Evolutionary conservation across 1,139 yeast species (phyloP).

Genomic region (Geotrichum macrosporum): DNA sequence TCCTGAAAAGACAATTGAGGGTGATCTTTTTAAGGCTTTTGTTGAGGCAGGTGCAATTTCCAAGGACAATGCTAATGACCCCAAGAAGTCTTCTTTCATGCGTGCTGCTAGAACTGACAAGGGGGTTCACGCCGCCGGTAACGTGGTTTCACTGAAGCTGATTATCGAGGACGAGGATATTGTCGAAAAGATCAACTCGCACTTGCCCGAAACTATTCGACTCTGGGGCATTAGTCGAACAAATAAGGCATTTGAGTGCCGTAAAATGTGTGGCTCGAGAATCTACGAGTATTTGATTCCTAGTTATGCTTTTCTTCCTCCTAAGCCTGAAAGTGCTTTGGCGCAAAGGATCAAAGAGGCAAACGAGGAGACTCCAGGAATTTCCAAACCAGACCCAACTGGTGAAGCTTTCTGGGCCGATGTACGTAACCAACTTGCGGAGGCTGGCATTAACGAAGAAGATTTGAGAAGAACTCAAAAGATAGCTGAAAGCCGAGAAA

Average conservation of each 20-base stretch:
- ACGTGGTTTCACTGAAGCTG: constrained; percentile 80
- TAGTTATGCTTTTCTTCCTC: constrained; percentile 81
- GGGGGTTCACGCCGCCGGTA: constrained; percentile 99
- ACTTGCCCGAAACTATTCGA: constrained; percentile 79
- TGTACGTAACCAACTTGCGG: constrained; percentile 38
- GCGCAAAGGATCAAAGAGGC: constrained; percentile 56
- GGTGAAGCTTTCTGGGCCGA: constrained; percentile 69
- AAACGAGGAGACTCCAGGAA: constrained; percentile 53
- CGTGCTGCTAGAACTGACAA: constrained; percentile 98
- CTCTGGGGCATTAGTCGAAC: constrained; percentile 92
- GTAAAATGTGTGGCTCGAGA: constrained; percentile 92
- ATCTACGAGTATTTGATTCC: constrained; percentile 92
- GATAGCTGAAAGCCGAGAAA: constrained; percentile 33
- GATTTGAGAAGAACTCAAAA: constrained; percentile 40
- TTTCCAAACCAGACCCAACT: constrained; percentile 59
- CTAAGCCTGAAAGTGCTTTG: constrained; percentile 70
- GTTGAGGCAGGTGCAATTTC: constrained; percentile 88
- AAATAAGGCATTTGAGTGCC: constrained; percentile 87
- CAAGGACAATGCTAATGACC: constrained; percentile 80
- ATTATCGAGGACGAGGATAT: constrained; percentile 85
- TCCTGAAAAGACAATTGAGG: constrained; percentile 86
- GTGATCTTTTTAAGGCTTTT: constrained; percentile 80
- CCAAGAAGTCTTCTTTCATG: constrained; percentile 86
- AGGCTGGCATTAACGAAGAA: constrained; percentile 35
- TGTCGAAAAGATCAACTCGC: constrained; percentile 62